Evolutionary conservation across 2,329 filamentous ascomycete genomes (phyloP), one percentile per base, ranked within the genome.

Genomic region (Allantophomopsis cytisporea): DNA sequence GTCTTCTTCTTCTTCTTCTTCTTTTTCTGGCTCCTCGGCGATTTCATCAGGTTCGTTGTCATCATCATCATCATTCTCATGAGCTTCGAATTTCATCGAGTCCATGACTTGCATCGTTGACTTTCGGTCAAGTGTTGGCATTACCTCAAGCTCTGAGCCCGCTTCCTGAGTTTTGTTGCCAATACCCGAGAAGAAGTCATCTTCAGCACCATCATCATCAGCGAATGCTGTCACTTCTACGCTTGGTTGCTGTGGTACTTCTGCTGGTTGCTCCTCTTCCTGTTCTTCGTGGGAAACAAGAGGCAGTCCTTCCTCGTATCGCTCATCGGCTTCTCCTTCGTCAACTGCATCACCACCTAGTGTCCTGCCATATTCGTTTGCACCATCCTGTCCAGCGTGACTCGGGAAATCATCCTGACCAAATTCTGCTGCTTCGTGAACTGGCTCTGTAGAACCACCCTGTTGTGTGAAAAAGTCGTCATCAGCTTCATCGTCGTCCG

Each of bases 301-400:
- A 1, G 80, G 80, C 4, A 85, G 43, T 0, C 80, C 80, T 58
- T 86, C 81, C 42, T 83, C 79, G 45, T 70, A 85, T 35, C 80
- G 71, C 17, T 41, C 41, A 18, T 80, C 71, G 1, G 62, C 60
- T 16, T 60, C 61, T 31, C 67, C 61, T 30, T 62, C 62, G 11
- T 63, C 47, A 13, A 33, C 21, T 10, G 48, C 31, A 35, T 52
- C 46, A 15, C 52, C 50, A 4, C 52, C 49, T 38, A 47, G 49
- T 17, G 47, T 37, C 37, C 43, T 48, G 1, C 41, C 47, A 35
- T 43, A 47, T 36, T 44, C 45, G 33, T 42, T 30, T 32, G 40
- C 17, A 6, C 32, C 17, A 32, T 39, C 13, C 15, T 44, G 32
- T 20, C 37, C 37, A 28, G 23, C 11, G 23, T 28, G 23, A 28